Evolutionary conservation across 1,284 basidiomycete genomes (phyloP).

Genomic region (Erythrobasidium hasegawianum): DNA sequence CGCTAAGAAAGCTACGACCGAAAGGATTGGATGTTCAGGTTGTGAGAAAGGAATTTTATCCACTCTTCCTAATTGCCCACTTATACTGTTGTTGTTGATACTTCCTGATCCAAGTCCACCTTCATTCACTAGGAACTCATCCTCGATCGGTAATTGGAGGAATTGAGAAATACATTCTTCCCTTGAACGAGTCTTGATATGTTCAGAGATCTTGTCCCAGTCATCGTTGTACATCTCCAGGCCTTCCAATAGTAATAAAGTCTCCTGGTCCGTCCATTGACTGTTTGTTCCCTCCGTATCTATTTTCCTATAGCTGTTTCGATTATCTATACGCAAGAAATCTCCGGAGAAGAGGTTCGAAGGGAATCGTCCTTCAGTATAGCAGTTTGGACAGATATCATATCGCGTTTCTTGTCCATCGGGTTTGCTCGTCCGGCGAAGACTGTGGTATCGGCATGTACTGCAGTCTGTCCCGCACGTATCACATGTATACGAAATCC

Average conservation of each 20-base stretch:
- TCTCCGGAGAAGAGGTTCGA: conserved; percentile 94
- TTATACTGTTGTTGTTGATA: conserved; percentile 51
- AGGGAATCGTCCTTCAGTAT: conserved; percentile 93
- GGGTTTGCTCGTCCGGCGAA: conserved; percentile 55
- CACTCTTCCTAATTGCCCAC: conserved; percentile 43
- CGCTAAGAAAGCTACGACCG: conserved; percentile 93
- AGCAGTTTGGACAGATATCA: conserved; percentile 83
- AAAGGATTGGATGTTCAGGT: conserved; percentile 97
- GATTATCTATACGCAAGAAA: conserved; percentile 77
- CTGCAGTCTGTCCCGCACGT: conserved; percentile 94
- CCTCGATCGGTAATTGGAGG: conserved; percentile 93
- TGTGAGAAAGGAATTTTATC: conserved; percentile 80
- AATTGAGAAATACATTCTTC: conserved; percentile 96
- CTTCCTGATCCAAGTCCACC: conserved; percentile 52
- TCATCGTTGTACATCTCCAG: conserved; percentile 98
- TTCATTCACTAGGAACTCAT: conserved; percentile 63
- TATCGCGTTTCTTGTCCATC: conserved; percentile 66
- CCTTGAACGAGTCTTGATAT: conserved; percentile 82
- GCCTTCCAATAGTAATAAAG: conserved; percentile 81
- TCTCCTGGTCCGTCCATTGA: conserved; percentile 90
- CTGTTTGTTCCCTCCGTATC: conserved; percentile 55
- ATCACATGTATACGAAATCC: conserved; percentile 73
- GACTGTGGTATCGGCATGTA: conserved; percentile 79
- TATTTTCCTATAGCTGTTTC: conserved; percentile 36
- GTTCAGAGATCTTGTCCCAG: conserved; percentile 85